Percentiles rank a stretch among this genome's conserved stretches.
phyloP scores from a whole-genome alignment of 2,329 filamentous ascomycete species.

The Ophiosphaerella narmari region DNA sequence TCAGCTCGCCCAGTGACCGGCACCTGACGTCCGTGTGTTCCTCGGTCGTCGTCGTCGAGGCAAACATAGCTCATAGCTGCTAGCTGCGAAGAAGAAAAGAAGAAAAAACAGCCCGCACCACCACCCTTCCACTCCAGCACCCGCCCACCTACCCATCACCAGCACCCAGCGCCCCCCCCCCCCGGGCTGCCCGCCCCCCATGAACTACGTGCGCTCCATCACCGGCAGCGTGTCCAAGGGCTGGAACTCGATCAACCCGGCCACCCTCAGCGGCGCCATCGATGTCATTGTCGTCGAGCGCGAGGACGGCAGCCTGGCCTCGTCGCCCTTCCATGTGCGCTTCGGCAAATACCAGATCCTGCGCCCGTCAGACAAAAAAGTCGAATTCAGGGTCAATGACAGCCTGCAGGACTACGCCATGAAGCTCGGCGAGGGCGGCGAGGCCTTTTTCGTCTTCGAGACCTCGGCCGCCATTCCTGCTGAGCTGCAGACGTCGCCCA shows the following conservation, averaged over 20 bases:
- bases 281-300: conserved; percentile 98
- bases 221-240: conserved; percentile 96
- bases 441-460: conserved; percentile 99
- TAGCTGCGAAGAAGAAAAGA: too few species aligned
- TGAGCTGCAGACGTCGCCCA: conserved; percentile 88
- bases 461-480: conserved; percentile 91
- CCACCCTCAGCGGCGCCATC: conserved; percentile 95
- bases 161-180: neutral
- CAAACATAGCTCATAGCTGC: neutral
- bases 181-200: conserved; percentile 45
- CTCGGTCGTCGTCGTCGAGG: neutral
- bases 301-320: conserved; percentile 83
- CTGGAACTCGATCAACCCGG: conserved; percentile 99
- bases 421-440: conserved; percentile 96
- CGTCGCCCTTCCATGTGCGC: conserved; percentile 96
- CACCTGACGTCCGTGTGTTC: conserved; percentile 3
- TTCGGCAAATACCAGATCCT: conserved; percentile 98
- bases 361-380: conserved; percentile 96
- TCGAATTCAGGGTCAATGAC: conserved; percentile 95
- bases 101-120: neutral
- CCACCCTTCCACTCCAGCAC: neutral
- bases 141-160: neutral
- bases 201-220: conserved; percentile 98
- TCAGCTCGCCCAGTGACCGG: conserved; percentile 23
- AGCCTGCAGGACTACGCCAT: conserved; percentile 91